These are phyloP conservation scores for Stagonosporopsis rhizophila DNA, from an alignment of 2,329 filamentous ascomycete genomes.

Conservation along the genomic window DNA sequence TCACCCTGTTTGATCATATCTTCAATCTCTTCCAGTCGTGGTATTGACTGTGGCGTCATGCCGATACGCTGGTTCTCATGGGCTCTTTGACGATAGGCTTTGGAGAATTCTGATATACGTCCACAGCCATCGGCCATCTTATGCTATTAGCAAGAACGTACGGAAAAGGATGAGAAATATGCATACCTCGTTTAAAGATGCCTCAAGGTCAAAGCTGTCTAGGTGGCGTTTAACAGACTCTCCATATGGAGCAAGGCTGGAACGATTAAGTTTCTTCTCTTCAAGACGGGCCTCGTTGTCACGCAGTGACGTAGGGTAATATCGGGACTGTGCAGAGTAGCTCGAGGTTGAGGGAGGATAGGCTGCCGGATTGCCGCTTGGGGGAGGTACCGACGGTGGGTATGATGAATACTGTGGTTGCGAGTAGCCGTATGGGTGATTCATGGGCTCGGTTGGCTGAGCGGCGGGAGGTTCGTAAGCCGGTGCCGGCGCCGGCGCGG, in stretches of 20 bases:
- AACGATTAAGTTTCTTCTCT: constrained; percentile 47
- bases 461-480: constrained; percentile 47
- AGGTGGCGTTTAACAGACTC: constrained; percentile 68
- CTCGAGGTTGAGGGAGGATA: constrained; percentile 52
- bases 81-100: constrained; percentile 58
- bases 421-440: constrained; percentile 50
- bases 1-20: constrained; percentile 59
- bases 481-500: constrained; percentile 44
- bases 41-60: constrained; percentile 57
- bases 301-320: constrained; percentile 48
- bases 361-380: constrained; percentile 45
- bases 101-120: constrained; percentile 57
- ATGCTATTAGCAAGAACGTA: constrained; percentile 19
- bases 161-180: neutral
- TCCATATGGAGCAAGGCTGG: constrained; percentile 48
- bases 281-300: constrained; percentile 46
- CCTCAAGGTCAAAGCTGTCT: constrained; percentile 67
- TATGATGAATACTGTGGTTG: constrained; percentile 53
- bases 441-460: constrained; percentile 48
- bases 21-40: constrained; percentile 58
- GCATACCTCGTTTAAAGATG: constrained; percentile 58
- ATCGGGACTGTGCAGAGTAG: constrained; percentile 50
- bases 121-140: constrained; percentile 56
- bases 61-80: constrained; percentile 59
- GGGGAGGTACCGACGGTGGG: constrained; percentile 48